Evolutionary conservation across 495 filamentous ascomycete genomes (phyloP).

Genomic region (Aspergillus wentii): DNA sequence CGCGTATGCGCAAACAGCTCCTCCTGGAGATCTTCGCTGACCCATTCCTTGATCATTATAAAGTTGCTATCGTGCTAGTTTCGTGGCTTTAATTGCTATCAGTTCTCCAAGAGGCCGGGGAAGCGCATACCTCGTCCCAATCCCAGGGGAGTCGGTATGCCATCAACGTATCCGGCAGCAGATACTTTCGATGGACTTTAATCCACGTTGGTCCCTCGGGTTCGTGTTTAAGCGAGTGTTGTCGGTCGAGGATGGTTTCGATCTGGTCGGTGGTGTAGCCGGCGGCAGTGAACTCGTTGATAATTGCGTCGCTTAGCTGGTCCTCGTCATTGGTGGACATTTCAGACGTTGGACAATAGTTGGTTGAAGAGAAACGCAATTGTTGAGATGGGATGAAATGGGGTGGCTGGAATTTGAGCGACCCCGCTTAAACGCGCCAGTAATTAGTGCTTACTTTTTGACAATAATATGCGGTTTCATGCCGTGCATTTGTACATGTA

Average conservation of each 20-base stretch:
- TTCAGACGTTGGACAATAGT: neutral
- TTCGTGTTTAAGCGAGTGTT: conserved; percentile 1
- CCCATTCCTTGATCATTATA: conserved; percentile 62
- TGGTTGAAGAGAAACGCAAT: too few species aligned
- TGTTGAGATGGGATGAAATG: neutral
- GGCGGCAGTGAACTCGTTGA: conserved; percentile 3
- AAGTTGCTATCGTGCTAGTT: conserved; percentile 50
- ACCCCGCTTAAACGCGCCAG: too few species aligned
- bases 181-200: conserved; percentile 19
- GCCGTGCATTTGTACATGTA: too few species aligned
- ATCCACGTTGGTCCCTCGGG: neutral
- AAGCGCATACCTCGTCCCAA: conserved; percentile 19
- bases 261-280: conserved; percentile 1
- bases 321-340: neutral
- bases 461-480: too few species aligned
- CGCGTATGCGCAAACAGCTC: conserved; percentile 60
- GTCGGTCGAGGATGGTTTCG: neutral
- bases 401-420: too few species aligned
- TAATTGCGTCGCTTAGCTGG: conserved; percentile 2
- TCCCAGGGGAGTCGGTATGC: conserved; percentile 29
- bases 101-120: neutral
- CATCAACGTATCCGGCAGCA: conserved; percentile 28
- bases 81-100: neutral
- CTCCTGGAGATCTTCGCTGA: conserved; percentile 58
- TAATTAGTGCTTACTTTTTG: too few species aligned